phyloP scores from a whole-genome alignment of 331 rosid species.

The Prunus yedoensis region DNA sequence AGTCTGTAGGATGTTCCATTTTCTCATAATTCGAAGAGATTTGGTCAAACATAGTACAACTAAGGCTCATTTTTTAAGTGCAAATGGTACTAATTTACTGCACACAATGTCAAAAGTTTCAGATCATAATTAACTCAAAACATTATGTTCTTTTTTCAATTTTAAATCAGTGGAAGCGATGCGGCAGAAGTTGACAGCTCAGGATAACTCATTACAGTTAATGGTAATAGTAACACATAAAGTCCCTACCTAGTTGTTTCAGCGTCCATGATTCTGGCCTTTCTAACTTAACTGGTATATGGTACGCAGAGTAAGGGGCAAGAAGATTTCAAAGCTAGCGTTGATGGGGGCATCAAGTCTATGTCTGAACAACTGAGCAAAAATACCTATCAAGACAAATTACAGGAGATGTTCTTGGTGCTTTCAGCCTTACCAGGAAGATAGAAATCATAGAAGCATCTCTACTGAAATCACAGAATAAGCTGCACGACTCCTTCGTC shows the following conservation, averaged over 20 bases:
- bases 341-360: conserved; percentile 65
- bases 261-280: conserved; percentile 21
- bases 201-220: conserved; percentile 60
- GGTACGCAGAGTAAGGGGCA: conserved; percentile 71
- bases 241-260: conserved; percentile 21
- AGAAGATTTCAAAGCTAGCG: conserved; percentile 65
- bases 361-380: conserved; percentile 57
- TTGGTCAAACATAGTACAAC: neutral
- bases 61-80: neutral
- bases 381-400: conserved; percentile 46
- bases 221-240: conserved; percentile 47
- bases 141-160: conserved; percentile 12
- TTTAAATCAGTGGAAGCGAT: conserved; percentile 61
- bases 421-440: conserved; percentile 66
- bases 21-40: neutral
- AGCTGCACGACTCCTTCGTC: conserved; percentile 44
- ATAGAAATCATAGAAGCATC: conserved; percentile 62
- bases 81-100: neutral
- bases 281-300: conserved; percentile 24
- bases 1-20: neutral
- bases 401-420: conserved; percentile 56
- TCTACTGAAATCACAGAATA: conserved; percentile 48
- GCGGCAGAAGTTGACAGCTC: conserved; percentile 71
- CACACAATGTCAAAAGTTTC: neutral
- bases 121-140: neutral